Conservation (phyloP, 148 eudicot genomes). For the Spergularia bocconei region DNA sequence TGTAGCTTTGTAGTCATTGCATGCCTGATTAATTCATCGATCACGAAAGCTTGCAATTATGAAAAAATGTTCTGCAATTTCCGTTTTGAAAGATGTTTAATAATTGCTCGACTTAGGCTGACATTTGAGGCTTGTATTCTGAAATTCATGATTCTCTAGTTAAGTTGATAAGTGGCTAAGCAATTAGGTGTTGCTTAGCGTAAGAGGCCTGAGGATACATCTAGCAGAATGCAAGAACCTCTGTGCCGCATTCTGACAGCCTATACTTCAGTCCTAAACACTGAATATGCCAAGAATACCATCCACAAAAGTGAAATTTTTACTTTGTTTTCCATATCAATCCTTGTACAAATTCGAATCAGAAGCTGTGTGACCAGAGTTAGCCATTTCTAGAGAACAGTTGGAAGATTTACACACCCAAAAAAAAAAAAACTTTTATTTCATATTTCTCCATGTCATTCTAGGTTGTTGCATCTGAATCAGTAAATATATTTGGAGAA, state of each 20-base stretch:
- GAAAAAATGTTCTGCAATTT: neutral
- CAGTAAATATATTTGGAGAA: no score
- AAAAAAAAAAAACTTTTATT: no score
- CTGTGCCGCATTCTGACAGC: neutral
- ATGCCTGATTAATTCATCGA: neutral
- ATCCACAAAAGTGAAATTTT: no score
- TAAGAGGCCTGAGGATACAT: neutral
- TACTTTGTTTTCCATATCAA: no score
- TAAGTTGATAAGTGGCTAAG: neutral
- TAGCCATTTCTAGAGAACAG: neutral
- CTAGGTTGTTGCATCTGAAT: no score
- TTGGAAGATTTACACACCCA: no score
- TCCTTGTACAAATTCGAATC: neutral
- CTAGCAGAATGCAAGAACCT: neutral
- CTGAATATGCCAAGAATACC: no score
- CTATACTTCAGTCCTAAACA: neutral
- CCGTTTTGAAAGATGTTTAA: neutral
- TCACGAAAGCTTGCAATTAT: neutral
- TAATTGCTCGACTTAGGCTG: neutral
- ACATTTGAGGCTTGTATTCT: neutral
- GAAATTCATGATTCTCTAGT: neutral
- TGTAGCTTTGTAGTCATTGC: neutral
- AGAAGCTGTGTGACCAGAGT: neutral
- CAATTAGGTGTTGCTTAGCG: neutral
- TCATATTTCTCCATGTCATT: no score